phyloP scores from a whole-genome alignment of 192 early-diverging fungal genomes.

The Podila horticola region DNA sequence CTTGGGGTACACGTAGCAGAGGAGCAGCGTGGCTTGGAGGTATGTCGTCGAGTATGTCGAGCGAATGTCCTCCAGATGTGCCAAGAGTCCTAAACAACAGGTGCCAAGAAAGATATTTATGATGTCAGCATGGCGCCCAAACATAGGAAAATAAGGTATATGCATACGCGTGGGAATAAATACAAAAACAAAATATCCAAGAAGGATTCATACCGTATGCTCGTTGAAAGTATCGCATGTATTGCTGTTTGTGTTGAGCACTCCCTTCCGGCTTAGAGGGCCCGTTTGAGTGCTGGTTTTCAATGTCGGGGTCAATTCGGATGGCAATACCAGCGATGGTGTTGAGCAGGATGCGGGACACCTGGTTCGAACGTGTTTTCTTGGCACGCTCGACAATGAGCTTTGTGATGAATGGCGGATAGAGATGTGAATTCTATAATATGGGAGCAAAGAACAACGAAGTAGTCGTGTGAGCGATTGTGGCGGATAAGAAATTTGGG shows the following conservation, averaged over 20 bases:
- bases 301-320: slow-evolving; percentile 42
- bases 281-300: slow-evolving; percentile 3
- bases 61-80: slow-evolving; percentile 39
- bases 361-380: slow-evolving; percentile 29
- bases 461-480: background rate
- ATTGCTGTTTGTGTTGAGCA: slow-evolving; percentile 11
- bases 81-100: slow-evolving; percentile 19
- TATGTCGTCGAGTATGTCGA: slow-evolving; percentile 34
- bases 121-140: background rate
- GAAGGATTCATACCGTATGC: slow-evolving; percentile 26
- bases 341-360: slow-evolving; percentile 40
- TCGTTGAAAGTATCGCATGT: slow-evolving; percentile 45
- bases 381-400: slow-evolving; percentile 41
- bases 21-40: slow-evolving; percentile 28
- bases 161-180: background rate
- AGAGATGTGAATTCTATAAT: slow-evolving; percentile 37
- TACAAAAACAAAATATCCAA: background rate
- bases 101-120: background rate
- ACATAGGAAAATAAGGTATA: background rate
- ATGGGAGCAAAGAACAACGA: background rate
- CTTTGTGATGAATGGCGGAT: slow-evolving; percentile 38
- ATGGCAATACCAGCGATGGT: slow-evolving; percentile 37
- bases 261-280: background rate
- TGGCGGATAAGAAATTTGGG: too few species aligned
- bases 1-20: slow-evolving; percentile 47